Conservation (phyloP, 2,329 filamentous ascomycete genomes). For the Nothopassalora personata region DNA sequence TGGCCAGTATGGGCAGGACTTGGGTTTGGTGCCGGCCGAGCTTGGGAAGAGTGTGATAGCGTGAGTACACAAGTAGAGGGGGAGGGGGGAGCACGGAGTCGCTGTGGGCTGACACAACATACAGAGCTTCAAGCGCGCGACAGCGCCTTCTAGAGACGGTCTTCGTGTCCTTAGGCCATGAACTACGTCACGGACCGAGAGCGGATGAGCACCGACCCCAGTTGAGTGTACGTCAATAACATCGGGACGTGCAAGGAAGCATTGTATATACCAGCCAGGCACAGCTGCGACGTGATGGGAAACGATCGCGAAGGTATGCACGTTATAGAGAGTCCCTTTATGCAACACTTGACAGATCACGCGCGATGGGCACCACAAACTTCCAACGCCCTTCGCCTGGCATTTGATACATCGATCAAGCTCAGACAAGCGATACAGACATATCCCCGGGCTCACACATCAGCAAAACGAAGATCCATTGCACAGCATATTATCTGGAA, state of each 20-base stretch:
- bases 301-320: not conserved
- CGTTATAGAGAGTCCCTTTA: not conserved
- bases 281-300: not conserved
- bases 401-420: too few species aligned
- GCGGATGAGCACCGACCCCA: not conserved
- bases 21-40: constrained; percentile 91
- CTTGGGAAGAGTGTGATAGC: constrained; percentile 97
- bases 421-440: too few species aligned
- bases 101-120: constrained; percentile 2
- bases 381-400: too few species aligned
- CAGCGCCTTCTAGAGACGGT: constrained; percentile 44
- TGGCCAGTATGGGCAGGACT: constrained; percentile 95
- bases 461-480: too few species aligned
- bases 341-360: not conserved
- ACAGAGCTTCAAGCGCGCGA: constrained; percentile 50
- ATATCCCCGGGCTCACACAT: too few species aligned
- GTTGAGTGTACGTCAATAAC: not conserved
- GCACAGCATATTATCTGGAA: too few species aligned
- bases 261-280: not conserved
- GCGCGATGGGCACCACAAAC: too few species aligned
- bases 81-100: not conserved
- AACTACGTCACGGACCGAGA: not conserved
- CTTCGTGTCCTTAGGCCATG: constrained; percentile 43
- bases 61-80: constrained; percentile 32
- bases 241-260: not conserved